These are phyloP conservation scores for Cryphonectria radicalis DNA, from an alignment of 2,329 filamentous ascomycete species.

Conservation along the genomic window DNA sequence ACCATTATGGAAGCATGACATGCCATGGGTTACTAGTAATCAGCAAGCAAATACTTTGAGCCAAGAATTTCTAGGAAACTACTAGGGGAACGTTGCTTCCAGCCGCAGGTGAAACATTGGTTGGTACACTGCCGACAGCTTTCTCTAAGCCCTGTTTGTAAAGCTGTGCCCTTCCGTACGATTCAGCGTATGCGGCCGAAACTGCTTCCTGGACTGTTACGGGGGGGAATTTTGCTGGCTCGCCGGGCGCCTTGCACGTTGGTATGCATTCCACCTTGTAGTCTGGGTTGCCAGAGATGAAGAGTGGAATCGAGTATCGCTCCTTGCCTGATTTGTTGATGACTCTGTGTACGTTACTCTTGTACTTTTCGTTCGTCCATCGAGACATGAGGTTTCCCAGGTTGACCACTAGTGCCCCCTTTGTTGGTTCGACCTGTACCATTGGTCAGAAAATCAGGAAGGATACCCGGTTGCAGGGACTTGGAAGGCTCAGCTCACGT, in stretches of 20 bases:
- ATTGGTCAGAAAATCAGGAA: background rate
- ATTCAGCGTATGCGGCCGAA: constrained; percentile 40
- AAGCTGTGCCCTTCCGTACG: constrained; percentile 37
- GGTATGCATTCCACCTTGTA: constrained; percentile 41
- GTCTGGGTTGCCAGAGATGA: constrained; percentile 56
- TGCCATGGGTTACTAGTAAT: no score
- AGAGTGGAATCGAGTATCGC: constrained; percentile 57
- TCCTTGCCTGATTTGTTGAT: constrained; percentile 54
- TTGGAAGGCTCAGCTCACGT: constrained; percentile 34
- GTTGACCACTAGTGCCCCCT: constrained; percentile 54
- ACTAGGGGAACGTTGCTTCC: background rate
- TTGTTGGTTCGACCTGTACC: constrained; percentile 45
- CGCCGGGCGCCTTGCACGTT: constrained; percentile 35
- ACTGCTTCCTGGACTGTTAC: constrained; percentile 41
- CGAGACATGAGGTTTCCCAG: constrained; percentile 51
- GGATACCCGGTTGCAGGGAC: no score
- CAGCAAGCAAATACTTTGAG: no score
- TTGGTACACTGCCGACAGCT: constrained; percentile 4
- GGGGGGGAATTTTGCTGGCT: constrained; percentile 38
- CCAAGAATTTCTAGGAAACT: constrained; percentile 6
- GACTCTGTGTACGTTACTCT: constrained; percentile 58
- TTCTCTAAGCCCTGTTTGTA: constrained; percentile 39
- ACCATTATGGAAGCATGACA: no score
- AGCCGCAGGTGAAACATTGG: background rate
- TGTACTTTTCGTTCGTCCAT: constrained; percentile 58